Evolutionary conservation across 148 eudicot species (phyloP).

Genomic region (Camellia granthamiana): DNA sequence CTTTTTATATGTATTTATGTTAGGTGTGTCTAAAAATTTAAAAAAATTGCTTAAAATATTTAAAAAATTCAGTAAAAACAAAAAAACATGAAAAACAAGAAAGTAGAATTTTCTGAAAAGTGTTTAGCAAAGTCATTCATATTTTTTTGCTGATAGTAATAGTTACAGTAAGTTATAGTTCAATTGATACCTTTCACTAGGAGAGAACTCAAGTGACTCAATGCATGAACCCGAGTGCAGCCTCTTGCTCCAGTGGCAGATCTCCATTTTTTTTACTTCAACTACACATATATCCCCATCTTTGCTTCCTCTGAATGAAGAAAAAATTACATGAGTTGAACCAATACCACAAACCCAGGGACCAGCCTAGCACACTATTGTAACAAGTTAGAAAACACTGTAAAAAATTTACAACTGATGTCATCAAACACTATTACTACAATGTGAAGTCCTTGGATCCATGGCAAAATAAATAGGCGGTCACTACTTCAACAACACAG

Average conservation of each 20-base stretch:
- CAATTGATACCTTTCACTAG: slow-evolving; percentile 74
- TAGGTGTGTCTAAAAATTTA: too few species aligned
- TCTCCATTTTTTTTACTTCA: slow-evolving; percentile 78
- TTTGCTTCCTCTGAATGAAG: slow-evolving; percentile 69
- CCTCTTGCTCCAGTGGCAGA: slow-evolving; percentile 81
- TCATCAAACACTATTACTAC: background rate
- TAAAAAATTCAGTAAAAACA: too few species aligned
- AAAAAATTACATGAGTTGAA: background rate
- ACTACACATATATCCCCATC: slow-evolving; percentile 95
- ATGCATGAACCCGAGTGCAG: slow-evolving; percentile 80
- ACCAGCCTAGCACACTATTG: background rate
- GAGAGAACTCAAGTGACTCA: slow-evolving; percentile 78
- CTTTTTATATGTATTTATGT: too few species aligned
- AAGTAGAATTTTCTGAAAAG: too few species aligned
- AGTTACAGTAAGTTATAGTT: background rate
- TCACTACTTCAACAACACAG: too few species aligned
- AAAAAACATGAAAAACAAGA: too few species aligned
- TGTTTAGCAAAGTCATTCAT: too few species aligned
- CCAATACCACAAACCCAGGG: background rate
- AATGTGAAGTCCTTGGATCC: too few species aligned
- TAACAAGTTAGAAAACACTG: background rate
- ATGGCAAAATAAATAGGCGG: too few species aligned
- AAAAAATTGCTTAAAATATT: too few species aligned
- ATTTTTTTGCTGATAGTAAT: too few species aligned
- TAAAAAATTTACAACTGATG: background rate